Percentiles rank a stretch among this genome's conserved stretches.
Evolutionary conservation across 2,329 filamentous ascomycete species (phyloP).

Genomic region (Biscogniauxia marginata): DNA sequence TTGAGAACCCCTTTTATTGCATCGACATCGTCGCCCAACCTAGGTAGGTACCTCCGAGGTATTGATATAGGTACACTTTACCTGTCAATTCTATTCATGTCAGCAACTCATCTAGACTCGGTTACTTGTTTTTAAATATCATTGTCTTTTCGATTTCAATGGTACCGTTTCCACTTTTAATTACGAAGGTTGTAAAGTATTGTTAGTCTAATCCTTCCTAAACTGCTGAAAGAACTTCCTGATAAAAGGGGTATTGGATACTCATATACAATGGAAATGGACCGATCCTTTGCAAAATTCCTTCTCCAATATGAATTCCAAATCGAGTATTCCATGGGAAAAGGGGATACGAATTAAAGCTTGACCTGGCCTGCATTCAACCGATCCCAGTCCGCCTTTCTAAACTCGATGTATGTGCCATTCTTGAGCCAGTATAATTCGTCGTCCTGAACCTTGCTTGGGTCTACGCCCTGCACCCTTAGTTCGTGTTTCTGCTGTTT

Average conservation of each 20-base stretch:
- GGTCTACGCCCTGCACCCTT: constrained; percentile 72
- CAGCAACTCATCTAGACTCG: too few species aligned
- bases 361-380: constrained; percentile 68
- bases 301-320: background rate
- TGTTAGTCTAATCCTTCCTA: background rate
- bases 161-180: too few species aligned
- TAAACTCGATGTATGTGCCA: constrained; percentile 67
- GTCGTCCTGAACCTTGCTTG: constrained; percentile 49
- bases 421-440: constrained; percentile 64
- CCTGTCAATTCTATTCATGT: too few species aligned
- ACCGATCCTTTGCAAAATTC: background rate
- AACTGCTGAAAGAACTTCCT: background rate
- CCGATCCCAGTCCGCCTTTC: constrained; percentile 63
- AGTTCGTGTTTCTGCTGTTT: constrained; percentile 83
- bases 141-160: too few species aligned
- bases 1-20: background rate
- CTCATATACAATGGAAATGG: background rate
- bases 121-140: too few species aligned
- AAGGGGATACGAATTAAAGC: constrained; percentile 46
- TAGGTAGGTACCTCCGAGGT: too few species aligned
- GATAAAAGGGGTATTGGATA: background rate
- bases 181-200: too few species aligned
- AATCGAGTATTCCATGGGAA: background rate
- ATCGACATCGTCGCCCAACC: too few species aligned
- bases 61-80: background rate